Evolutionary conservation across 805 yeast species (phyloP).

Genomic region (Millerozyma acaciae): DNA sequence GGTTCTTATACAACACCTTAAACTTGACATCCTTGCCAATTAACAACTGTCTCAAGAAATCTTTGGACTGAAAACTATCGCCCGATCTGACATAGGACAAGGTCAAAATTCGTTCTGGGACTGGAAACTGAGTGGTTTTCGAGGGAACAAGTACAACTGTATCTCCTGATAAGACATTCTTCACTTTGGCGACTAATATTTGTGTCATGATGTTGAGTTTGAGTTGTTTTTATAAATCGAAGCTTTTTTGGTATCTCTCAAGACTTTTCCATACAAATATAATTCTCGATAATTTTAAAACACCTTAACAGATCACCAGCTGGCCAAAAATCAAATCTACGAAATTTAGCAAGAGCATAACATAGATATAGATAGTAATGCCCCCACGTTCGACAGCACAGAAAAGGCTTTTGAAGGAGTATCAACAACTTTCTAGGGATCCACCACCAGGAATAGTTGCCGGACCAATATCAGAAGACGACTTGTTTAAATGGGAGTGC

Average conservation of each 20-base stretch:
- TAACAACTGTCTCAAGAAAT: slow-evolving; percentile 54
- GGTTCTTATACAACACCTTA: slow-evolving; percentile 50
- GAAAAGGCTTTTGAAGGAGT: slow-evolving; percentile 80
- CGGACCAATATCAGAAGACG: slow-evolving; percentile 75
- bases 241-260: too few species aligned
- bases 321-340: too few species aligned
- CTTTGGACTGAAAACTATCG: slow-evolving; percentile 60
- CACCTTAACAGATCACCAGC: neutral
- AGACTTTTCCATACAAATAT: neutral
- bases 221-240: too few species aligned
- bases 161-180: slow-evolving; percentile 68
- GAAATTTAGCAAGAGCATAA: too few species aligned
- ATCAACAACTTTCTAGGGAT: slow-evolving; percentile 77
- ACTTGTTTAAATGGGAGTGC: slow-evolving; percentile 81
- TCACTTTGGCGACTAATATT: slow-evolving; percentile 53
- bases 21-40: slow-evolving; percentile 65
- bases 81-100: slow-evolving; percentile 61
- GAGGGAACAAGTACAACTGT: slow-evolving; percentile 59
- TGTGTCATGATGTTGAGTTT: slow-evolving; percentile 5
- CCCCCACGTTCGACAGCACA: slow-evolving; percentile 62
- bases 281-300: slow-evolving; percentile 1
- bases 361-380: slow-evolving; percentile 15
- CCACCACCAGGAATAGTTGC: slow-evolving; percentile 96
- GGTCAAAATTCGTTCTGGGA: slow-evolving; percentile 58
- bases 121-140: slow-evolving; percentile 36